phyloP scores from a whole-genome alignment of 768 basidiomycete species.

The Clavaria fumosa region DNA sequence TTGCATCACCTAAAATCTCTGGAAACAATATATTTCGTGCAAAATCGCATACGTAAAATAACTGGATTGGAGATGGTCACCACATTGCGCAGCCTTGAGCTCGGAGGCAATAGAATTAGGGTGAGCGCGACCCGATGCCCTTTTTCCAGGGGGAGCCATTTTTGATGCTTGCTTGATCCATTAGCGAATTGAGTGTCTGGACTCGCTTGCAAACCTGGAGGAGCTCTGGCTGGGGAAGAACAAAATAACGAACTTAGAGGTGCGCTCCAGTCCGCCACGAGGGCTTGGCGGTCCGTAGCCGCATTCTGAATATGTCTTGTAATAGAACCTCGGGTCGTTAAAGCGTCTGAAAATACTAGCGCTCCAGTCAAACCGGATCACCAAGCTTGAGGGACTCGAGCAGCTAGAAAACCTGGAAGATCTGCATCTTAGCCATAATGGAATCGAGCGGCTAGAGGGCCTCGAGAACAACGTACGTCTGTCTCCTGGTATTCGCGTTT shows the following conservation, averaged over 20 bases:
- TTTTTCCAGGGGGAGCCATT: constrained; percentile 5
- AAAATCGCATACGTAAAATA: constrained; percentile 85
- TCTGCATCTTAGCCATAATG: constrained; percentile 90
- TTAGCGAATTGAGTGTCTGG: constrained; percentile 80
- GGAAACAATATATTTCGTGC: constrained; percentile 81
- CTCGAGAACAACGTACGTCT: constrained; percentile 63
- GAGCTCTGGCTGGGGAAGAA: constrained; percentile 98
- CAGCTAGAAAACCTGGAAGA: constrained; percentile 63
- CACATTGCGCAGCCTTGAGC: constrained; percentile 68
- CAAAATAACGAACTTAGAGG: constrained; percentile 82
- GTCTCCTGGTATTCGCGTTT: neutral
- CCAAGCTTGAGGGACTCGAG: constrained; percentile 71
- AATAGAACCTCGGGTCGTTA: constrained; percentile 54
- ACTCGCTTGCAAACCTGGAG: constrained; percentile 65
- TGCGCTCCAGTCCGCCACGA: constrained; percentile 15
- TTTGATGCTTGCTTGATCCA: constrained; percentile 3
- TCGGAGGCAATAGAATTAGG: constrained; percentile 87
- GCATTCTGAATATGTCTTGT: constrained; percentile 1
- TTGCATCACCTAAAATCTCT: constrained; percentile 45
- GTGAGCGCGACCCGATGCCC: too few species aligned
- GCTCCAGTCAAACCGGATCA: constrained; percentile 88
- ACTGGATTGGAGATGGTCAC: constrained; percentile 38
- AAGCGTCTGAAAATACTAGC: constrained; percentile 72
- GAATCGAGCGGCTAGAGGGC: constrained; percentile 69
- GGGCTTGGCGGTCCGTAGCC: too few species aligned